Evolutionary conservation across 2,329 filamentous ascomycete species (phyloP), one percentile per base, ranked within the genome.

Genomic region (Whalleya microplaca): DNA sequence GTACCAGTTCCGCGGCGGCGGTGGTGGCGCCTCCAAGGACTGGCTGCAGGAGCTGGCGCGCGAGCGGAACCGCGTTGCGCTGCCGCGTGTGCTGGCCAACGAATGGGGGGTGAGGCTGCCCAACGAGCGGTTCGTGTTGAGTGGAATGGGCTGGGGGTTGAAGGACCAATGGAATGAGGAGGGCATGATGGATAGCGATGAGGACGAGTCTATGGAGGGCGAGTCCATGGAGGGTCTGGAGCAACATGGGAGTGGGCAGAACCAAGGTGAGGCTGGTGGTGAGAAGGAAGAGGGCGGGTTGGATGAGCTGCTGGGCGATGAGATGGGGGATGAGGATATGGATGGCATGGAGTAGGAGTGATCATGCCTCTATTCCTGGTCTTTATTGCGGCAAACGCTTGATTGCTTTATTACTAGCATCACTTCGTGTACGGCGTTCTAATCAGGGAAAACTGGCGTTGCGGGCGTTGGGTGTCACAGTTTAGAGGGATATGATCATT

Each of bases 31-130:
- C 48, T 84, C 80, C 71, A 93, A 93, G 70, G 90, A 94, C 63
- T 92, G 89, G 72, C 80, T 93, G 77, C 76, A 87, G 54, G 89
- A 92, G 70, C 77, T 92, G n/a, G 90, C 89, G 12, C 79, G 82
- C 61, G 86, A 89, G 69, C 78, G 87, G 61, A 92, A 92, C 74
- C 84, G 84, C 65, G 78, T 88, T 23, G 82, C 81, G 1, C 73
- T 92, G 60, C 87, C 87, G 19, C 80, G 82, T 58, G 82, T 89
- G 16, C 76, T 83, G 12, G 80, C 83, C 42, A 84, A 83, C 66
- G 87, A 89, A 69, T 90, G 86, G 85, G 87, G 87, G 21, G 80
- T 88, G 6, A 76, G 87, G 10, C 71, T 90, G 57, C 87, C 87
- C 1, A 85, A 83, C 65, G 87, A 90, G 75, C 81, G 86, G 53